phyloP scores from a whole-genome alignment of 192 early-diverging fungal genomes.

The Coemansia sp. region DNA sequence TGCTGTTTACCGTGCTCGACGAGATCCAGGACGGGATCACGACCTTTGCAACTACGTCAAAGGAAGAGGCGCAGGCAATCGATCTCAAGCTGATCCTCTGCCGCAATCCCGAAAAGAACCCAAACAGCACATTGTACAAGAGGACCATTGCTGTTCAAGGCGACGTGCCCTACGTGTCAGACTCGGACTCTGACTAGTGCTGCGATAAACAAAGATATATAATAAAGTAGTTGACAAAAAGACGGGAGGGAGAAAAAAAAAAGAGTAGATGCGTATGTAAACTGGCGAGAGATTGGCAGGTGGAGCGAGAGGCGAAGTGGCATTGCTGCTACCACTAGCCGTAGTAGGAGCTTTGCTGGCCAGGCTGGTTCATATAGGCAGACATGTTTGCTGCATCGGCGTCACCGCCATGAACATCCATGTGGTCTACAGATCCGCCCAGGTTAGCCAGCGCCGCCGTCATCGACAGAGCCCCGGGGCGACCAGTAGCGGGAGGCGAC shows the following conservation, averaged over 20 bases:
- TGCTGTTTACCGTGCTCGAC: constrained; percentile 52
- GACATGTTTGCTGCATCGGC: constrained; percentile 30
- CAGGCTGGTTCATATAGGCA: constrained; percentile 46
- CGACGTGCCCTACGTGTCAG: constrained; percentile 43
- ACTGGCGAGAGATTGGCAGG: not conserved
- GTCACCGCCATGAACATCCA: constrained; percentile 18
- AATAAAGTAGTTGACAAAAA: not conserved
- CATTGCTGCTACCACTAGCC: constrained; percentile 20
- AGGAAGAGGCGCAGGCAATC: constrained; percentile 58
- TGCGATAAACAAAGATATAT: not conserved
- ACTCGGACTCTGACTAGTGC: constrained; percentile 38
- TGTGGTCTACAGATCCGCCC: constrained; percentile 20
- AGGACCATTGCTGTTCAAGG: constrained; percentile 30
- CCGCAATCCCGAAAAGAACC: constrained; percentile 74
- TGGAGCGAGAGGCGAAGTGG: not conserved
- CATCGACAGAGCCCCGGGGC: constrained; percentile 1
- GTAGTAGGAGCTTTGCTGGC: constrained; percentile 44
- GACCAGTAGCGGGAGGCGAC: constrained; percentile 22
- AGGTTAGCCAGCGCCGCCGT: constrained; percentile 20
- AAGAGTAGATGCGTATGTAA: not conserved
- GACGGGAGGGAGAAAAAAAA: not conserved
- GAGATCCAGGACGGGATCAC: constrained; percentile 55
- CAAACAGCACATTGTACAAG: constrained; percentile 61
- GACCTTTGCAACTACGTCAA: constrained; percentile 31
- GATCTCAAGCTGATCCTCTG: constrained; percentile 65